Evolutionary conservation across 345 rosid genomes (phyloP).

Genomic region (Melaleuca alternifolia): DNA sequence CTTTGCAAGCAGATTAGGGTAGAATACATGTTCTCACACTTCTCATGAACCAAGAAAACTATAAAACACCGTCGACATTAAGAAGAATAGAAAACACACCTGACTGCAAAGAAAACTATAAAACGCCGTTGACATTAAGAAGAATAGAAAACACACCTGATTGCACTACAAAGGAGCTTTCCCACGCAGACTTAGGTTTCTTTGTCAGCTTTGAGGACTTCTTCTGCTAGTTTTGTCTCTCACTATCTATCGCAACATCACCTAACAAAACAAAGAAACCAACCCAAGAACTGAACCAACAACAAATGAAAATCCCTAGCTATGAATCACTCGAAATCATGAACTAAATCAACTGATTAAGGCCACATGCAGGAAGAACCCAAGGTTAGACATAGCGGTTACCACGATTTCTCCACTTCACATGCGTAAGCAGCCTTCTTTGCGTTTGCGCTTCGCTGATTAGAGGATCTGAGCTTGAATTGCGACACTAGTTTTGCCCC

Average conservation of each 20-base stretch:
- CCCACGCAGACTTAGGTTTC: slow-evolving; percentile 64
- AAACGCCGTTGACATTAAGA: not conserved
- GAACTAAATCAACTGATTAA: no score
- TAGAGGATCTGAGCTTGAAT: slow-evolving; percentile 53
- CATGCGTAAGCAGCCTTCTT: slow-evolving; percentile 41
- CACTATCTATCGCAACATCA: slow-evolving; percentile 28
- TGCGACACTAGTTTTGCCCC: slow-evolving; percentile 37
- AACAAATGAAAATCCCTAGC: not conserved
- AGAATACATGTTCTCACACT: slow-evolving; percentile 1
- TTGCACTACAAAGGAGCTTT: slow-evolving; percentile 72
- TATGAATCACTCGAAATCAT: not conserved
- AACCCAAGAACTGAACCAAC: not conserved
- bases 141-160: slow-evolving; percentile 33
- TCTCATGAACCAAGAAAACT: not conserved
- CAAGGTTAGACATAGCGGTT: slow-evolving; percentile 12
- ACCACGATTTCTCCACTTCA: slow-evolving; percentile 31
- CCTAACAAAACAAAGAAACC: slow-evolving; percentile 21
- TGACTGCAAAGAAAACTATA: no score
- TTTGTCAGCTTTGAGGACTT: slow-evolving; percentile 28
- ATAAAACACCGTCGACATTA: no score
- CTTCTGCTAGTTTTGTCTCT: slow-evolving; percentile 33
- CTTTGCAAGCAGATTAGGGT: slow-evolving; percentile 68
- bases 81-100: no score
- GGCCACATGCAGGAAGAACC: not conserved
- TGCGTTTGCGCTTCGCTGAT: slow-evolving; percentile 37